Percentiles rank a stretch among this genome's conserved stretches.
Evolutionary conservation across 2,329 filamentous ascomycete species (phyloP).

Genomic region (Pseudocercospora eumusae): DNA sequence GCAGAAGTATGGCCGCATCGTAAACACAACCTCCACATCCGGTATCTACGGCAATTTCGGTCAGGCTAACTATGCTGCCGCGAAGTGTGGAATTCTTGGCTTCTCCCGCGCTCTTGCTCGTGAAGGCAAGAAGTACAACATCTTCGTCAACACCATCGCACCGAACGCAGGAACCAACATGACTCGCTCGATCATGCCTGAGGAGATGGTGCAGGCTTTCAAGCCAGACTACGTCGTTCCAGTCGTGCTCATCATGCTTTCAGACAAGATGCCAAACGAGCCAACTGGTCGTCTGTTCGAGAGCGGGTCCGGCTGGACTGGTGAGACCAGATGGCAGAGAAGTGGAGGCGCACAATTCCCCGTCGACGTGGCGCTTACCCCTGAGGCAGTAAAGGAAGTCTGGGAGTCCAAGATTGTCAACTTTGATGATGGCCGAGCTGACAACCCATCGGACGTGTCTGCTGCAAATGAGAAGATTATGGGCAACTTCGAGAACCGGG

Average conservation of each 20-base stretch:
- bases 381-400: constrained; percentile 75
- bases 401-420: constrained; percentile 73
- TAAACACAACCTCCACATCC: constrained; percentile 96
- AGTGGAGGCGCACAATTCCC: constrained; percentile 89
- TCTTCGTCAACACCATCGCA: constrained; percentile 96
- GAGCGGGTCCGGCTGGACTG: constrained; percentile 91
- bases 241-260: constrained; percentile 81
- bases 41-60: constrained; percentile 99
- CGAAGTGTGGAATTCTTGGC: constrained; percentile 75
- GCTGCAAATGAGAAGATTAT: constrained; percentile 77
- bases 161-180: constrained; percentile 95
- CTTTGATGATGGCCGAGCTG: constrained; percentile 84
- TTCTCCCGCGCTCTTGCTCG: constrained; percentile 90
- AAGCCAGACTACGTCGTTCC: constrained; percentile 99
- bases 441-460: constrained; percentile 77
- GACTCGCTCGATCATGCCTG: constrained; percentile 90
- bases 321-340: constrained; percentile 91
- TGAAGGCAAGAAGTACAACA: constrained; percentile 96
- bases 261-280: constrained; percentile 76
- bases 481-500: constrained; percentile 82
- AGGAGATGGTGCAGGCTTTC: constrained; percentile 97
- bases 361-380: constrained; percentile 76
- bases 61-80: constrained; percentile 92
- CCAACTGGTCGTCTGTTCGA: constrained; percentile 90
- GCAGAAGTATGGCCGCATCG: constrained; percentile 95